A percentile compares a stretch with the other conserved stretches of the same genome.
Evolutionary conservation across 352 stramenopile genomes (phyloP).

Genomic region (Globisporangium solare): DNA sequence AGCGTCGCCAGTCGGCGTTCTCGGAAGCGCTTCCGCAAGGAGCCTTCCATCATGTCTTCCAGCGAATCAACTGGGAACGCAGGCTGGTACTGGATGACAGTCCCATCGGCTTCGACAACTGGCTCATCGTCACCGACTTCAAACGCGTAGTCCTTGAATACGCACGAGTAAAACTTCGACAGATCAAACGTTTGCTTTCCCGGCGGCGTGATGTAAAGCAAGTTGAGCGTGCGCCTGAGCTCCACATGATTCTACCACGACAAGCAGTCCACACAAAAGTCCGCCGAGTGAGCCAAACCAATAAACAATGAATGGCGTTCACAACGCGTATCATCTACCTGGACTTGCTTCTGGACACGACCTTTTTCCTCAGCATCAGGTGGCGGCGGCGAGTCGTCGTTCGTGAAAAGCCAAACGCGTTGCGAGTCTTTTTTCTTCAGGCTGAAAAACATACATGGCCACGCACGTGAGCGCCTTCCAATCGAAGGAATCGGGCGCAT

Average conservation of each 20-base stretch:
- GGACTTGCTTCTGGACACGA: constrained; percentile 72
- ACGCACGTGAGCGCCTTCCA: neutral
- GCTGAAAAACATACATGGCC: constrained; percentile 33
- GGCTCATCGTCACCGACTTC: constrained; percentile 16
- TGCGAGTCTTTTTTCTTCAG: constrained; percentile 86
- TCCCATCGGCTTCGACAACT: constrained; percentile 16
- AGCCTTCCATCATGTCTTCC: constrained; percentile 73
- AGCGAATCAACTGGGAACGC: constrained; percentile 70
- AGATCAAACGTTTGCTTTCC: constrained; percentile 53
- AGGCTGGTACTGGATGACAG: constrained; percentile 33
- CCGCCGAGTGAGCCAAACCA: neutral
- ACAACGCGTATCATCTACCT: constrained; percentile 24
- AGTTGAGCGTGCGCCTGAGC: constrained; percentile 64
- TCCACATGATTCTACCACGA: constrained; percentile 64
- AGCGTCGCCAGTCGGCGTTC: constrained; percentile 73
- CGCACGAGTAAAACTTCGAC: constrained; percentile 50
- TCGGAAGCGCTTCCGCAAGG: constrained; percentile 74
- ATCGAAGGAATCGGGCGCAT: neutral
- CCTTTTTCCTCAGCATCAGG: constrained; percentile 55
- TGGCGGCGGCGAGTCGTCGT: constrained; percentile 51
- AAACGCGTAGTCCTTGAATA: constrained; percentile 59
- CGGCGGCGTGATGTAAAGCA: constrained; percentile 74
- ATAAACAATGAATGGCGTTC: neutral
- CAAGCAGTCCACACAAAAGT: neutral
- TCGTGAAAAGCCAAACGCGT: constrained; percentile 85